Evolutionary conservation across 768 basidiomycete genomes (phyloP).

Genomic region (Rhodotorula diobovata): DNA sequence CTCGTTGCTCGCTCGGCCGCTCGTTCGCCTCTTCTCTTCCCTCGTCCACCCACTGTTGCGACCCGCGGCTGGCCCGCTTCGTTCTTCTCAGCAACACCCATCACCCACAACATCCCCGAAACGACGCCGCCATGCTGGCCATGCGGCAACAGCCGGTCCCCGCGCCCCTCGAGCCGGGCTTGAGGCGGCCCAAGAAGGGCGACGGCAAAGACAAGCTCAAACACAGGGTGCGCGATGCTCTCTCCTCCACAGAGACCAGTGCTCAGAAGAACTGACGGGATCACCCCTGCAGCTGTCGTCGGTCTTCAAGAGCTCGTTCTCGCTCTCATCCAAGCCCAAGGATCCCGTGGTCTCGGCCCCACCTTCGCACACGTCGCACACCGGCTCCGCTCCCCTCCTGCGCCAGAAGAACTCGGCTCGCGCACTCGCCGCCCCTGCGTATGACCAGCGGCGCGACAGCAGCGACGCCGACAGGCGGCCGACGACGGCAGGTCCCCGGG

Average conservation of each 20-base stretch:
- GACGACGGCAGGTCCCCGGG: slow-evolving; percentile 3
- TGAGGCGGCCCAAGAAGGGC: slow-evolving; percentile 19
- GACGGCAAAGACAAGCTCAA: slow-evolving; percentile 23
- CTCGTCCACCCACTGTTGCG: background rate
- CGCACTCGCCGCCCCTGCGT: background rate
- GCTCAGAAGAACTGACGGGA: background rate
- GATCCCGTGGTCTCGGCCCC: background rate
- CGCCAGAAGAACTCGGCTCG: background rate
- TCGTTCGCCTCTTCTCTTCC: background rate
- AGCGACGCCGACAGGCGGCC: background rate
- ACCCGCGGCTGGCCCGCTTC: background rate
- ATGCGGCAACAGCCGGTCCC: background rate
- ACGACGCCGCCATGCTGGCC: background rate
- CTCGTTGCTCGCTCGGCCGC: background rate
- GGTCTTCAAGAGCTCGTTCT: slow-evolving; percentile 29
- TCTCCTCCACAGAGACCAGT: too few species aligned
- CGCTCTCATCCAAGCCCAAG: background rate
- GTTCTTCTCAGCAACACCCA: background rate
- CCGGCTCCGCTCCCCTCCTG: background rate
- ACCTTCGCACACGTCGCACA: slow-evolving; percentile 1
- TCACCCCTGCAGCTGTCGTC: slow-evolving; percentile 4
- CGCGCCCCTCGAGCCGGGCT: slow-evolving; percentile 17
- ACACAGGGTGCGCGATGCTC: slow-evolving; percentile 11
- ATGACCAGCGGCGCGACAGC: background rate
- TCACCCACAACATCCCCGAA: background rate